Conservation (phyloP, 108 stramenopile species). For the Cyclotella sp. region DNA sequence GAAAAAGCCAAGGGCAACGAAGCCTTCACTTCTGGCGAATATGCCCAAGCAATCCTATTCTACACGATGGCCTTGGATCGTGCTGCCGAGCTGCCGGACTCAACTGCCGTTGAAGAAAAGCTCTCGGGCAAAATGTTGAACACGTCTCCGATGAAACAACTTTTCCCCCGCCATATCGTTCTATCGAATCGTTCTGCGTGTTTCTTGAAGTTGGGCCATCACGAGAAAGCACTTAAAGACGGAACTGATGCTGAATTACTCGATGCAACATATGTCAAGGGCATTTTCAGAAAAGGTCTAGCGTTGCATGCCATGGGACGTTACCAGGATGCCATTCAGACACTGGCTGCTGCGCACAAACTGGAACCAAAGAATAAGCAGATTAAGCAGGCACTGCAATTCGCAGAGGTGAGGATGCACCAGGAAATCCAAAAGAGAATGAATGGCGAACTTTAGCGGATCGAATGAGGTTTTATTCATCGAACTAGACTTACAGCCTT, state of each 20-base stretch:
- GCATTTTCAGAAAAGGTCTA: slow-evolving; percentile 84
- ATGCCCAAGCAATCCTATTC: slow-evolving; percentile 86
- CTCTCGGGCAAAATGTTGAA: slow-evolving; percentile 7
- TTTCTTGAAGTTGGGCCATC: slow-evolving; percentile 92
- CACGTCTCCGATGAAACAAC: slow-evolving; percentile 21
- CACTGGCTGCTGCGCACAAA: slow-evolving; percentile 79
- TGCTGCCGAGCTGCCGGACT: slow-evolving; percentile 80
- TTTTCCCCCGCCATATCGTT: slow-evolving; percentile 79
- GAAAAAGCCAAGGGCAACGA: slow-evolving; percentile 90
- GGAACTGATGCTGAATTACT: slow-evolving; percentile 62
- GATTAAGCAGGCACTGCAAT: slow-evolving; percentile 90
- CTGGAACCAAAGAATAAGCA: slow-evolving; percentile 93
- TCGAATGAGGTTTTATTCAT: not conserved
- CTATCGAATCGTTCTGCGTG: slow-evolving; percentile 88
- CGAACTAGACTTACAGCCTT: too few relatives aligned
- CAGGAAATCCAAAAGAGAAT: slow-evolving; percentile 86
- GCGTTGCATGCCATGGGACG: slow-evolving; percentile 89
- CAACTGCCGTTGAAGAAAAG: slow-evolving; percentile 33
- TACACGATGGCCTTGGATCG: slow-evolving; percentile 88
- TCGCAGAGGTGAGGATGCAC: slow-evolving; percentile 90
- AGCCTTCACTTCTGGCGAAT: slow-evolving; percentile 88
- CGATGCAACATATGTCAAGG: slow-evolving; percentile 87
- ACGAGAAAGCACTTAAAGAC: slow-evolving; percentile 88
- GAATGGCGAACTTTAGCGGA: slow-evolving; percentile 28
- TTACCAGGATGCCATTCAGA: slow-evolving; percentile 79